Base-by-base conservation (phyloP, 805 yeast genomes). In the Starmerella potacharoeniae region DNA sequence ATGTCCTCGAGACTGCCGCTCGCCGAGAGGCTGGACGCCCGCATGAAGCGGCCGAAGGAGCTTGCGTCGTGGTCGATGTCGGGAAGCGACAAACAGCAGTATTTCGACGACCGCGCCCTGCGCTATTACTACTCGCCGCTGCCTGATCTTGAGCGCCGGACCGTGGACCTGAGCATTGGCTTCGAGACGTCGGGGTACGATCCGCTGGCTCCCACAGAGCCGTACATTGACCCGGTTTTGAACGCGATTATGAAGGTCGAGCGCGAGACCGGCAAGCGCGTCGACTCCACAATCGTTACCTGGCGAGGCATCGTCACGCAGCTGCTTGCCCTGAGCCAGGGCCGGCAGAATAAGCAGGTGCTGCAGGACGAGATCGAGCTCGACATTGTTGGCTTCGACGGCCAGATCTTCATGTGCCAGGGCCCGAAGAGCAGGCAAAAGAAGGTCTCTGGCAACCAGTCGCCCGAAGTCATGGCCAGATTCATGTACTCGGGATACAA, bases 1-100 rank as follows among this genome's bases (percentile, higher is more conserved):
- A 54, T 50, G 55, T 14, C 36, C 49, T 54, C 59, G n/a, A 39
- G 55, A 31, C 53, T 67, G 33, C 65, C 68, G 6, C 53, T 66
- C 9, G 47, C 52, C 10, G 62, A 65, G 39, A 55, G 70, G 22
- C 57, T 65, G 17, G 61, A 61, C 10, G 81, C 91, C 0, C 79
- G 87, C 1, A 73, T 90, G 52, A 82, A 83, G 63, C 95, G 88
- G 67, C 97, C 98, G 2, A 84, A 83, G 60, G 96, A 93, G 68
- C 61, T 91, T 3, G 74, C 78, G n/a, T 68, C 78, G 4, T 91
- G 74, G 66, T 80, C 91, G 1, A 11, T 37, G 13, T 72, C 88
- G 55, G 82, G 75, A 28, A 74, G 77, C 33, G 64, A 70, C 34
- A 16, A 30, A 8, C 65, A 69, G 5, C 69, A 78, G 9, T 60